A percentile compares a stretch with the other conserved stretches of the same genome.
Evolutionary conservation across 1,284 basidiomycete species (phyloP).

Genomic region (Microbotryum violaceum): DNA sequence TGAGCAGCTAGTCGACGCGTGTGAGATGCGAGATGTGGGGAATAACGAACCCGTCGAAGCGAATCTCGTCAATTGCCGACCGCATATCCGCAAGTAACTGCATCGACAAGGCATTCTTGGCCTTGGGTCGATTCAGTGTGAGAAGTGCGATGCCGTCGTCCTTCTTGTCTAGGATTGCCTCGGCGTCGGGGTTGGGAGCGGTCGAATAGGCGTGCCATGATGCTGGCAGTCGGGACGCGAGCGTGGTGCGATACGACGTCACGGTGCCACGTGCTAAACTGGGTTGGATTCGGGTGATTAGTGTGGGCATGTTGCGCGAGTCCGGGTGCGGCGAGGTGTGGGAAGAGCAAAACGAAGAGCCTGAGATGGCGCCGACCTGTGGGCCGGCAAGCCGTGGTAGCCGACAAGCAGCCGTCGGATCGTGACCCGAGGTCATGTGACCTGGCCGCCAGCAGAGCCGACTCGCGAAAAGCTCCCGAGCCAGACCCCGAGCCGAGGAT

Average conservation of each 20-base stretch:
- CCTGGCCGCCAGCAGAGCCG: too few relatives aligned
- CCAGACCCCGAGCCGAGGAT: too few relatives aligned
- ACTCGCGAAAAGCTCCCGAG: too few relatives aligned
- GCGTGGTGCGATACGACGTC: neutral
- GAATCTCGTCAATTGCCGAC: slow-evolving; percentile 51
- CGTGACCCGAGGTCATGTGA: neutral
- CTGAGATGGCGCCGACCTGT: too few relatives aligned
- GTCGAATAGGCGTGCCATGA: neutral
- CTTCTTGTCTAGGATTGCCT: slow-evolving; percentile 2
- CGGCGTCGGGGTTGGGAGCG: slow-evolving; percentile 8
- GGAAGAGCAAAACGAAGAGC: too few relatives aligned
- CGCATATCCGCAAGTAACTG: slow-evolving; percentile 54
- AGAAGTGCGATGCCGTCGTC: slow-evolving; percentile 41
- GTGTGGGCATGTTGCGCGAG: too few relatives aligned
- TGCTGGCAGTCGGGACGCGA: neutral
- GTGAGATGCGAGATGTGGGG: neutral
- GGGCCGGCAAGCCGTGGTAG: too few relatives aligned
- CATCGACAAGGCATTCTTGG: slow-evolving; percentile 81
- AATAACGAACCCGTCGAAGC: slow-evolving; percentile 43
- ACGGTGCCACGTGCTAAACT: too few relatives aligned
- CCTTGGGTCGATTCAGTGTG: slow-evolving; percentile 66
- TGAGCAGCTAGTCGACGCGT: neutral
- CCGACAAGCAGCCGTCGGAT: neutral
- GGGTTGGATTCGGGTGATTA: too few relatives aligned
- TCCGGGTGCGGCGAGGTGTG: too few relatives aligned